A percentile compares a stretch with the other conserved stretches of the same genome.
Evolutionary conservation across 495 filamentous ascomycete genomes (phyloP).

Genomic region (Penicillium bialowiezense): DNA sequence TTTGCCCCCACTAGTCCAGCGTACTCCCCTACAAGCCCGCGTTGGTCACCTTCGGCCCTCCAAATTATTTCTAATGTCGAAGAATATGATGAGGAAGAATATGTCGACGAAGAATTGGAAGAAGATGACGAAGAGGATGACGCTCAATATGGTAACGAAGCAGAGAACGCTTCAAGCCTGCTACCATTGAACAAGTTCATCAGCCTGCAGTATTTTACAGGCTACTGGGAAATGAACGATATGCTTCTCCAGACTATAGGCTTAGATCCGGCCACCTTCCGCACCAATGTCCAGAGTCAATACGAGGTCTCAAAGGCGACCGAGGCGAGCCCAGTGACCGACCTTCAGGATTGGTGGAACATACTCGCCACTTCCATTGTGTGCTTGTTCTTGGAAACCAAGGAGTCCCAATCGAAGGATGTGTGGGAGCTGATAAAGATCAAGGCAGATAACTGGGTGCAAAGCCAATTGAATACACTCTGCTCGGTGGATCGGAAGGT

Average conservation of each 20-base stretch:
- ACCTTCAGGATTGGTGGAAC: background rate
- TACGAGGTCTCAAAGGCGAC: background rate
- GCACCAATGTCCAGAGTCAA: background rate
- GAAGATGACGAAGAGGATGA: constrained; percentile 2
- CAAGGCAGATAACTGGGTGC: constrained; percentile 2
- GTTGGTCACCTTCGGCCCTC: too few species aligned
- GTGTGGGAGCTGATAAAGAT: constrained; percentile 1
- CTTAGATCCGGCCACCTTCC: background rate
- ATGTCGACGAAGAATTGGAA: too few species aligned
- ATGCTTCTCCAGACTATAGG: background rate
- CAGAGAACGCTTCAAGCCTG: too few species aligned
- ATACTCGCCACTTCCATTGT: background rate
- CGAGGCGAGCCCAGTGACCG: background rate
- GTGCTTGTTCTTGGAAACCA: background rate
- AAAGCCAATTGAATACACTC: too few species aligned
- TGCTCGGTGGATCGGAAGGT: background rate
- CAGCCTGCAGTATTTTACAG: background rate
- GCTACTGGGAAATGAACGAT: constrained; percentile 6
- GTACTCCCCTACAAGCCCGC: background rate
- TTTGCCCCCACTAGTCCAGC: background rate
- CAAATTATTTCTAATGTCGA: too few species aligned
- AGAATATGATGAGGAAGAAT: too few species aligned
- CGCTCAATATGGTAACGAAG: too few species aligned
- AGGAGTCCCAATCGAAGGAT: background rate
- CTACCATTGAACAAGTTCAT: background rate